phyloP scores from a whole-genome alignment of 495 filamentous ascomycete genomes.

The Aspergillus indologenus region DNA sequence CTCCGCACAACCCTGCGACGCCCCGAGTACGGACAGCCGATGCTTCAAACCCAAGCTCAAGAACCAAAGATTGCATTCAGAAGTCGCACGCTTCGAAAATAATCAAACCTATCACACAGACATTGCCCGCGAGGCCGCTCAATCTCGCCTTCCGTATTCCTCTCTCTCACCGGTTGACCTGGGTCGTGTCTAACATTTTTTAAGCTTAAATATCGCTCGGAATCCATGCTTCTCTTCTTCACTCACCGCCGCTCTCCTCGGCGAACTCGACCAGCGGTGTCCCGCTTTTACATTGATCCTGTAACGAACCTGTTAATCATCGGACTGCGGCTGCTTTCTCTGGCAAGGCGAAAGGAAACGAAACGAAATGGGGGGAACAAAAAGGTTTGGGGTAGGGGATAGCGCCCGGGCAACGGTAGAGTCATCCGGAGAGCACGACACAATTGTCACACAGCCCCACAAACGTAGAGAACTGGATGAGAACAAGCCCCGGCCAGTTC shows the following conservation, averaged over 20 bases:
- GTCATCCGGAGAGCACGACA: too few species aligned
- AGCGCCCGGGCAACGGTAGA: too few species aligned
- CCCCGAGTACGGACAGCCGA: too few species aligned
- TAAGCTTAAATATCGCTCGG: too few species aligned
- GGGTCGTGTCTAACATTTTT: too few species aligned
- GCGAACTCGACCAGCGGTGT: constrained; percentile 55
- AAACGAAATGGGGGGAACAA: neutral
- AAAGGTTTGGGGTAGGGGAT: too few species aligned
- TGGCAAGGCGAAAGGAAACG: constrained; percentile 12
- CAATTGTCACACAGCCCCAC: too few species aligned
- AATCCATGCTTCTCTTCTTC: neutral
- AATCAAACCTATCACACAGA: neutral
- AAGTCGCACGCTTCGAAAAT: neutral
- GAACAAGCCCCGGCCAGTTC: too few species aligned
- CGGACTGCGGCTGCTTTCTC: neutral
- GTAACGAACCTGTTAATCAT: constrained; percentile 31
- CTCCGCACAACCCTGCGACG: too few species aligned
- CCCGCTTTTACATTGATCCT: constrained; percentile 60
- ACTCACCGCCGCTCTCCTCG: constrained; percentile 21
- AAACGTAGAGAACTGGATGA: too few species aligned
- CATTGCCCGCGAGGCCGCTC: neutral
- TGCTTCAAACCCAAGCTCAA: too few species aligned
- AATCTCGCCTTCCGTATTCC: neutral
- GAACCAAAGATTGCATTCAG: neutral
- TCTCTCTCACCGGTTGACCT: neutral